These are phyloP conservation scores for Cryphonectria nitschkei DNA, from an alignment of 2,329 filamentous ascomycete species.

Conservation along the genomic window DNA sequence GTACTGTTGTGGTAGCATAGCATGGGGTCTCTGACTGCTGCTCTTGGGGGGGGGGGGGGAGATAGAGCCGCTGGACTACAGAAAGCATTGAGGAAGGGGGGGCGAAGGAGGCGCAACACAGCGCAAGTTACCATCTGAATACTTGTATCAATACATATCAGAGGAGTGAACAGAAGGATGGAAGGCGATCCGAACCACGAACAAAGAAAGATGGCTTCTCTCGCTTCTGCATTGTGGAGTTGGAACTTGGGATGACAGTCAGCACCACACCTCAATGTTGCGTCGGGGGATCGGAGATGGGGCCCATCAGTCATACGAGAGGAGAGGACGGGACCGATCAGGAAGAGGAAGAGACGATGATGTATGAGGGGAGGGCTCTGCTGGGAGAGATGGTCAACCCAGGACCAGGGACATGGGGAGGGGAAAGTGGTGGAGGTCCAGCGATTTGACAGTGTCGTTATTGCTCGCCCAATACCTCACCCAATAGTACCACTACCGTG, in stretches of 20 bases:
- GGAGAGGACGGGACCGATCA: conserved; percentile 10
- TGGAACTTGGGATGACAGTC: conserved; percentile 3
- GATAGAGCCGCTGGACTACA: conserved; percentile 19
- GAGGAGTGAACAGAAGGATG: conserved; percentile 8
- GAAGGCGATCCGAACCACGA: conserved; percentile 1
- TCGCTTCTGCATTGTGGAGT: not conserved
- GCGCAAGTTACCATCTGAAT: conserved; percentile 8
- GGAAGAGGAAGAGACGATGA: conserved; percentile 11
- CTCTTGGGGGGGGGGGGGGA: conserved; percentile 17
- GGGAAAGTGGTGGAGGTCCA: conserved; percentile 15
- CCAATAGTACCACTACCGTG: conserved; percentile 27
- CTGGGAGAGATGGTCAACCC: conserved; percentile 11
- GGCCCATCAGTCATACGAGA: conserved; percentile 17
- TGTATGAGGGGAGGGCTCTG: conserved; percentile 11
- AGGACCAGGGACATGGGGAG: conserved; percentile 5
- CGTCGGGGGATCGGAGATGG: conserved; percentile 18
- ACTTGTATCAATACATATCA: conserved; percentile 19
- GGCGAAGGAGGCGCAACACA: not conserved
- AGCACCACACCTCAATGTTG: conserved; percentile 12
- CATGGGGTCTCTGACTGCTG: conserved; percentile 19
- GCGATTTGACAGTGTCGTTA: conserved; percentile 15
- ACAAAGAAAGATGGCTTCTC: conserved; percentile 7
- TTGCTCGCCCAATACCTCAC: conserved; percentile 25
- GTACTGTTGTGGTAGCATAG: conserved; percentile 9
- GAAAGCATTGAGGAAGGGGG: conserved; percentile 12